Percentiles rank a stretch among this genome's conserved stretches.
phyloP scores from a whole-genome alignment of 177 flowering plant species.

The Vitis hybrid region DNA sequence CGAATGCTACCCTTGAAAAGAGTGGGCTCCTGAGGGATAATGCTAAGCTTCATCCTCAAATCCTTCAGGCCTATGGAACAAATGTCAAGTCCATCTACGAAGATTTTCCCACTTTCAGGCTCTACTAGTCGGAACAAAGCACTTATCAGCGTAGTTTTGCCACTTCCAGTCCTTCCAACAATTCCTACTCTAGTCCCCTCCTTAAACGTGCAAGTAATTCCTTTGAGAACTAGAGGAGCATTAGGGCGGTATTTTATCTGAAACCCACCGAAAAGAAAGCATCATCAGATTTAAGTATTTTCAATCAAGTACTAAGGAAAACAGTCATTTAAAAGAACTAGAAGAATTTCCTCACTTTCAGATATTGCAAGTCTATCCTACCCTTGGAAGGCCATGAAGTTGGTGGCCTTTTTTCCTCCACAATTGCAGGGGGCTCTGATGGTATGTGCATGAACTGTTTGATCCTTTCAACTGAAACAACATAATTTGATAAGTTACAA shows the following conservation, averaged over 20 bases:
- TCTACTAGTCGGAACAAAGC: slow-evolving; percentile 66
- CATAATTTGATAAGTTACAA: slow-evolving; percentile 59
- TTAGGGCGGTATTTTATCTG: slow-evolving; percentile 25
- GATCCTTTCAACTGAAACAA: no score
- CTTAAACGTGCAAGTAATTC: slow-evolving; percentile 52
- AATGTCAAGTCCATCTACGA: slow-evolving; percentile 56
- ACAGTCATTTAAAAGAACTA: no score
- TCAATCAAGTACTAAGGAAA: no score
- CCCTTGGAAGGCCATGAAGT: no score
- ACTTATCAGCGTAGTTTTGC: slow-evolving; percentile 62
- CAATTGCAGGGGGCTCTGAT: no score
- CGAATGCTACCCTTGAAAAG: slow-evolving; percentile 75
- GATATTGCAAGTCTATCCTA: no score
- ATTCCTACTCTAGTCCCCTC: slow-evolving; percentile 60
- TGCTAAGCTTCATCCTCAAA: slow-evolving; percentile 61
- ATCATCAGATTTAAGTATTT: no score
- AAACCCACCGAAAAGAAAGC: no score
- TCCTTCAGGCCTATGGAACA: slow-evolving; percentile 59
- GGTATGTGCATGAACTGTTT: no score
- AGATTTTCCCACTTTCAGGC: slow-evolving; percentile 46
- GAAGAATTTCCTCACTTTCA: no score
- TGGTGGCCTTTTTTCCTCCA: no score
- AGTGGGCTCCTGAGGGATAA: slow-evolving; percentile 91
- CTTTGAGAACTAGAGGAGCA: slow-evolving; percentile 62
- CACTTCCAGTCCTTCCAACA: slow-evolving; percentile 24